A percentile compares a stretch with the other conserved stretches of the same genome.
Conservation (phyloP, 164 flowering plant species). For the Kalanchoe fedtschenkoi region DNA sequence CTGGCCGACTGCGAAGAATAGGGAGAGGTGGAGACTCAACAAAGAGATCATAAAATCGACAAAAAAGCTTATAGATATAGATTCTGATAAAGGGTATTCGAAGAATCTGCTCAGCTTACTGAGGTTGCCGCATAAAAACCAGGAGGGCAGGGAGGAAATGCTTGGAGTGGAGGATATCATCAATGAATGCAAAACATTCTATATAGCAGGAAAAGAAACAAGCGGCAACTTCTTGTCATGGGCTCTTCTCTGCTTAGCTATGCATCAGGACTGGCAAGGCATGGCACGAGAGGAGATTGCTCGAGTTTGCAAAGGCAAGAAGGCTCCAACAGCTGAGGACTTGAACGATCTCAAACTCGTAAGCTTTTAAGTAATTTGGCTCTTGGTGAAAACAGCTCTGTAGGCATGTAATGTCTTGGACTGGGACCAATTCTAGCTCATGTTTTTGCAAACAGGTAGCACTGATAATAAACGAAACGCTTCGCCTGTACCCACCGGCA, state of each 20-base stretch:
- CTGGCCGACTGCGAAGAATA: no score
- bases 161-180: no score
- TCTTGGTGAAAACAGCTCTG: no score
- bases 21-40: no score
- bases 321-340: background rate
- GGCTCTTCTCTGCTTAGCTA: background rate
- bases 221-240: background rate
- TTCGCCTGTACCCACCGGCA: constrained; percentile 62
- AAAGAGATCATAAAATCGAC: no score
- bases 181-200: no score
- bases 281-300: background rate
- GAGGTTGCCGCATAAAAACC: background rate
- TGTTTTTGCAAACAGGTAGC: background rate
- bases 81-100: no score
- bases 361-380: background rate
- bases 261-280: background rate
- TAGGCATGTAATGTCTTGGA: no score
- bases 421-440: no score
- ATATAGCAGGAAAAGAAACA: background rate
- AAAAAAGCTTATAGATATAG: no score
- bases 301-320: background rate
- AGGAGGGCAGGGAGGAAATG: no score
- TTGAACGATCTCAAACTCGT: background rate
- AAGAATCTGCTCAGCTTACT: no score
- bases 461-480: constrained; percentile 52